Evolutionary conservation across 495 filamentous ascomycete species (phyloP).

Genomic region (Tuber microsphaerosporum): DNA sequence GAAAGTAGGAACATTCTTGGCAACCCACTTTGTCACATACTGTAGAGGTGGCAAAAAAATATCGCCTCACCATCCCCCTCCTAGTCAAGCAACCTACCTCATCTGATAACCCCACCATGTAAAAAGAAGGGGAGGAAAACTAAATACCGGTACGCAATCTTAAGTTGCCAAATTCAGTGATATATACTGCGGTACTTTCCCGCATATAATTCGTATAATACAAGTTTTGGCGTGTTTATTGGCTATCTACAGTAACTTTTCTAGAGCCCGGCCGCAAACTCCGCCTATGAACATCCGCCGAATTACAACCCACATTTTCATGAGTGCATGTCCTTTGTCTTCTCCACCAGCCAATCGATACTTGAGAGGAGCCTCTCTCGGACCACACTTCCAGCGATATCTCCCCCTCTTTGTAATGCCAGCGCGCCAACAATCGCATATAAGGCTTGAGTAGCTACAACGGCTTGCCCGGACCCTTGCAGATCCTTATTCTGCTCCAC

Average conservation of each 20-base stretch:
- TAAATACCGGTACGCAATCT: not conserved
- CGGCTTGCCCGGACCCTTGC: constrained; percentile 59
- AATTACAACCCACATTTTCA: not conserved
- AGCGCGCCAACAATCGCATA: constrained; percentile 84
- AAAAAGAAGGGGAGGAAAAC: not conserved
- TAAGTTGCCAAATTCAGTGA: not conserved
- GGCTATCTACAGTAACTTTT: not conserved
- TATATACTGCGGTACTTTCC: not conserved
- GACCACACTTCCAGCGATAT: constrained; percentile 64
- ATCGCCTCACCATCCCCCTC: not conserved
- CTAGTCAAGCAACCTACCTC: not conserved
- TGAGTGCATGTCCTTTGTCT: not conserved
- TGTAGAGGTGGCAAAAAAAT: not conserved
- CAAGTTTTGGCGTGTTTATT: constrained; percentile 2
- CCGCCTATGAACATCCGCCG: not conserved
- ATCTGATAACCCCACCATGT: not conserved
- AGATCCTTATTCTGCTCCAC: constrained; percentile 61
- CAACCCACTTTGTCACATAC: not conserved
- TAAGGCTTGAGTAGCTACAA: constrained; percentile 65
- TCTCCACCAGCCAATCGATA: not conserved
- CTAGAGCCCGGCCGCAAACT: not conserved
- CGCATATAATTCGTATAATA: not conserved
- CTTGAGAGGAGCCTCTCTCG: constrained; percentile 62
- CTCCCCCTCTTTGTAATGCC: constrained; percentile 74
- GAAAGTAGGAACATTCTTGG: not conserved